Evolutionary conservation across 1,284 basidiomycete genomes (phyloP), one percentile per base, ranked within the genome.

Genomic region (Ceratobasidium sp.): DNA sequence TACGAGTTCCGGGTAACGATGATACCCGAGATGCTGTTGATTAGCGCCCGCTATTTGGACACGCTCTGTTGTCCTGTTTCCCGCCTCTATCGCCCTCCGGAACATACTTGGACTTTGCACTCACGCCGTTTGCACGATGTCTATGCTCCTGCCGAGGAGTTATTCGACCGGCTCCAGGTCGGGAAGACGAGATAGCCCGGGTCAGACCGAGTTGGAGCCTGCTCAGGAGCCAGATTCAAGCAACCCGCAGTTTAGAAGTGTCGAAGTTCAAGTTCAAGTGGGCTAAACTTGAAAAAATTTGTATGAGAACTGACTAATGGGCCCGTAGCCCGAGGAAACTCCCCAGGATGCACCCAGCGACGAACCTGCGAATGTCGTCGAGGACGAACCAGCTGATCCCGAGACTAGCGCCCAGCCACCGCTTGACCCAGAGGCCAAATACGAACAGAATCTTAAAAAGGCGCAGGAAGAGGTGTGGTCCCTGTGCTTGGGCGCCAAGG

Each of bases 391-490:
- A 3, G 62, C 24, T 19, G 58, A 11, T 43, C 16, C n/a, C 29
- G 43, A 64, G 6, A 13, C 46, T 27, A 11, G 6, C 39, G 9
- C 16, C 16, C 24, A 41, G 27, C 19, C 27, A 49, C 29, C 46
- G 3, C 27, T 49, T 6, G 46, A 64, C 31, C n/a, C 62, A 9
- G 46, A 51, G 16, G 46, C 11, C 6, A 16, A 49, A 9, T 64
- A 64, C 27, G 31, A 51, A 14, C 1, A 31, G n/a, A 64, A 64
- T 9, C 46, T 49, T 22, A 34, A 49, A 13, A 14, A 49, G n/a
- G 62, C 62, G 19, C 62, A 64, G 37, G 46, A 48, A 49, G 43
- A 49, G 29, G 62, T 49, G 49, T 48, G 19, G 2, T 9, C 48
- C 2, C 8, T 49, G 2, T 11, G 27, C 27, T 5, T 34, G 6